Evolutionary conservation across 345 rosid genomes (phyloP), one percentile per base, ranked within the genome.

Genomic region (Aethionema arabicum): DNA sequence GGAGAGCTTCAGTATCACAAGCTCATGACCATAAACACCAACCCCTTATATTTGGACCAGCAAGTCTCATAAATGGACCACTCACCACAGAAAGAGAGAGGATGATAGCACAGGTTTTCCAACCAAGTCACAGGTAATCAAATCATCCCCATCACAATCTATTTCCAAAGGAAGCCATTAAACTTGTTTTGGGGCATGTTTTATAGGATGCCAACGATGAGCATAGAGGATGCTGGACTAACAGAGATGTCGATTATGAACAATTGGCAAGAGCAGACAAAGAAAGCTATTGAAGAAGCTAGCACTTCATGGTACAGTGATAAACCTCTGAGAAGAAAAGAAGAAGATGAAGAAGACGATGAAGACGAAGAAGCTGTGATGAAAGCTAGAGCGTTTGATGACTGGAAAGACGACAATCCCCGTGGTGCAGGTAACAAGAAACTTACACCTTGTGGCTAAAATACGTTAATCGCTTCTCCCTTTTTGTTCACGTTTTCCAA

Each of bases 361-460:
- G 66, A 58, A 10, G 95, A 85, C 4, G 96, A 88, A 29, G 96
- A 95, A 32, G 89, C 91, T 0, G 85, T 78, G 29, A 78, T 79
- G 50, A 86, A 72, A 76, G 96, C 96, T 14, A 80, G 99, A 63
- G 98, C 93, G 21, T 90, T 78, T 48, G 95, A 95, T 51, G 98
- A 88, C 66, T 90, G 99, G 99, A 95, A 95, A 70, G 99, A 95
- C 5, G 99, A 95, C 7, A 80, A 90, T 68, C 98, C 99, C 56
- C 92, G 95, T 7, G 99, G 99, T 45, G 99, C 96, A 1, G 99
- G 98, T 65, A 90, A 90, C 71, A 83, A 77, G 78, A 95, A 95
- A 79, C 98, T 95, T 21, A 90, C 99, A 0, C 98, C 96, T 13
- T 95, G 98, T 52, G 98, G 99, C 51, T 90, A 67, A 82, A 21